Conservation (phyloP, 306 rosid species). For the Elaeagnus macrophylla region DNA sequence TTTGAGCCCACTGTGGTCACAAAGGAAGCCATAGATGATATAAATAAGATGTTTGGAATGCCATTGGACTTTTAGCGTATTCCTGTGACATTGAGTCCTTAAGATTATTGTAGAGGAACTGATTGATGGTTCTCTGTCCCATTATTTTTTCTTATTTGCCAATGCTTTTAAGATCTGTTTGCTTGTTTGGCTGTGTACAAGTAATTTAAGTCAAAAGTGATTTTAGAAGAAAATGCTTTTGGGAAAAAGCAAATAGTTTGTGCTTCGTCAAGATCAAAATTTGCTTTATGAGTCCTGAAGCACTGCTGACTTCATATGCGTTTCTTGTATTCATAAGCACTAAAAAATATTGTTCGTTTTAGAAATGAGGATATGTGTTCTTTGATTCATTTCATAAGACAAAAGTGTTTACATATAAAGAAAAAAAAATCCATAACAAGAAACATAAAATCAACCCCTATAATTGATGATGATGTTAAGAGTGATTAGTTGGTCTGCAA, state of each 20-base stretch:
- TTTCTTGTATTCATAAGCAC: too few species aligned
- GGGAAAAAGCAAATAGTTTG: too few species aligned
- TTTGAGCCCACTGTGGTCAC: conserved; percentile 76
- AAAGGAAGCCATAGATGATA: conserved; percentile 82
- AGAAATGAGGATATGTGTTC: too few species aligned
- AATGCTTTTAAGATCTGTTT: too few species aligned
- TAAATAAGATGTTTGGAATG: conserved; percentile 81
- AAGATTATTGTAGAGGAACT: conserved; percentile 3
- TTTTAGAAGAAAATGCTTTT: too few species aligned
- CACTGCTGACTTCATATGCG: too few species aligned
- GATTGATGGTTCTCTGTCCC: neutral
- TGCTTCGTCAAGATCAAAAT: too few species aligned
- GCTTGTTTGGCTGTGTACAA: too few species aligned
- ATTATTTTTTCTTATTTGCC: neutral
- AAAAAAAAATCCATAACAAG: neutral
- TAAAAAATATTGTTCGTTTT: too few species aligned
- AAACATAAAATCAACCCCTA: neutral
- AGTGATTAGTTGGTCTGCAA: conserved; percentile 40
- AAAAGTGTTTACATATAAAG: neutral
- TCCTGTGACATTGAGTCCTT: neutral
- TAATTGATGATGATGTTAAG: conserved; percentile 4
- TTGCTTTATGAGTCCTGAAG: too few species aligned
- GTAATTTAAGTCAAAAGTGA: too few species aligned
- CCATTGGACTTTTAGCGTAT: conserved; percentile 51
- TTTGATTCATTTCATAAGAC: too few species aligned